phyloP scores from a whole-genome alignment of 352 stramenopile genomes.

The Phytophthora melonis region DNA sequence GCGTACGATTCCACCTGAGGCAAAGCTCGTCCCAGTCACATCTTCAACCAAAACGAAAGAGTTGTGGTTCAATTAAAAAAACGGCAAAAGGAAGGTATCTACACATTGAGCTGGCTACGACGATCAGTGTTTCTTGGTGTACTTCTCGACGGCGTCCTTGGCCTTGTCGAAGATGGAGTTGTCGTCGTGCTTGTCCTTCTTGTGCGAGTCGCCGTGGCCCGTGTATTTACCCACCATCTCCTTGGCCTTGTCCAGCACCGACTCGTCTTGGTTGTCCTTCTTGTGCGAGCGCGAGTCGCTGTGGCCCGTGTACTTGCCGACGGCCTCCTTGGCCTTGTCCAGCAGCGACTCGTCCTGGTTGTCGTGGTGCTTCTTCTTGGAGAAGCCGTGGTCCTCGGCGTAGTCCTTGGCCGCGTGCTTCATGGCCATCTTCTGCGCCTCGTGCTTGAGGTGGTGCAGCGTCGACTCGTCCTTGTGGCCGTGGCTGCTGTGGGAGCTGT shows the following conservation, averaged over 20 bases:
- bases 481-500: constrained; percentile 3
- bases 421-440: constrained; percentile 25
- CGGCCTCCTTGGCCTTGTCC: constrained; percentile 34
- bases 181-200: constrained; percentile 25
- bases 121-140: constrained; percentile 22
- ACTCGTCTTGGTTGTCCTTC: constrained; percentile 29
- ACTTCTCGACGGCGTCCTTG: constrained; percentile 30
- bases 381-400: constrained; percentile 34
- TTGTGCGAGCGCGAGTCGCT: constrained; percentile 26
- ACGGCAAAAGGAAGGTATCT: not conserved
- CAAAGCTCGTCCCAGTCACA: not conserved
- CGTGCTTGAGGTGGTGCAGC: constrained; percentile 31
- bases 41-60: not conserved
- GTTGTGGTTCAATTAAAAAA: not conserved
- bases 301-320: constrained; percentile 34
- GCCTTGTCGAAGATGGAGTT: constrained; percentile 38
- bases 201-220: constrained; percentile 30
- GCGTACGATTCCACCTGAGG: not conserved
- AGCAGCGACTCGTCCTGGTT: constrained; percentile 31
- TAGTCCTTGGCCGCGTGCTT: constrained; percentile 31
- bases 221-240: constrained; percentile 30
- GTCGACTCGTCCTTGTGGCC: constrained; percentile 18
- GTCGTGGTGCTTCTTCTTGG: constrained; percentile 28
- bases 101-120: not conserved
- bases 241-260: constrained; percentile 36